These are phyloP conservation scores for Tylopilus vinaceipallidus DNA, from an alignment of 768 basidiomycete species.

Conservation along the genomic window DNA sequence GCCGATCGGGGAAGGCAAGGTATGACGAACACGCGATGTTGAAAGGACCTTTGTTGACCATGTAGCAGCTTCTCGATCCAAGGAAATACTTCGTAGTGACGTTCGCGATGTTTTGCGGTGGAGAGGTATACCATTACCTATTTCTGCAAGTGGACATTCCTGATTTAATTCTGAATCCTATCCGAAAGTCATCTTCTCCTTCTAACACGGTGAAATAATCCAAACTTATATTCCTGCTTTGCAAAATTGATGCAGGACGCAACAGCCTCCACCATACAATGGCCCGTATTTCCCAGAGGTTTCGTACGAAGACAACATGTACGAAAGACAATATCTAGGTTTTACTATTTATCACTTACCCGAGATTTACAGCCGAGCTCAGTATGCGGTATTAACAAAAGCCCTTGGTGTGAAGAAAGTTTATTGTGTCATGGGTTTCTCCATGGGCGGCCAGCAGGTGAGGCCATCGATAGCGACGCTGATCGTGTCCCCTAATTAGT, in stretches of 20 bases:
- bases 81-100: constrained; percentile 53
- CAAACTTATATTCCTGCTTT: background rate
- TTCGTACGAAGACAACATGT: constrained; percentile 61
- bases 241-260: background rate
- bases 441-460: constrained; percentile 59
- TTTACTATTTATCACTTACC: background rate
- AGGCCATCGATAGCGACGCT: background rate
- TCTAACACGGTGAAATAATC: constrained; percentile 50
- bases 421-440: constrained; percentile 50
- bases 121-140: constrained; percentile 43
- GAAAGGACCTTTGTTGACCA: background rate
- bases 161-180: background rate
- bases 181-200: constrained; percentile 50
- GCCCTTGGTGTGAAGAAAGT: constrained; percentile 43
- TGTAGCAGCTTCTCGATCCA: constrained; percentile 45
- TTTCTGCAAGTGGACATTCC: background rate
- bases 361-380: constrained; percentile 42
- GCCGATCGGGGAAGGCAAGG: constrained; percentile 52
- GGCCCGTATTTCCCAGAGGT: constrained; percentile 58
- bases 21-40: constrained; percentile 10
- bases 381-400: constrained; percentile 51
- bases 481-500: background rate
- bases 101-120: constrained; percentile 56
- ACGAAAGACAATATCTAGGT: constrained; percentile 9
- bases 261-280: constrained; percentile 51